These are phyloP conservation scores for Bremia lactucae DNA, from an alignment of 352 stramenopile species.

Conservation along the genomic window DNA sequence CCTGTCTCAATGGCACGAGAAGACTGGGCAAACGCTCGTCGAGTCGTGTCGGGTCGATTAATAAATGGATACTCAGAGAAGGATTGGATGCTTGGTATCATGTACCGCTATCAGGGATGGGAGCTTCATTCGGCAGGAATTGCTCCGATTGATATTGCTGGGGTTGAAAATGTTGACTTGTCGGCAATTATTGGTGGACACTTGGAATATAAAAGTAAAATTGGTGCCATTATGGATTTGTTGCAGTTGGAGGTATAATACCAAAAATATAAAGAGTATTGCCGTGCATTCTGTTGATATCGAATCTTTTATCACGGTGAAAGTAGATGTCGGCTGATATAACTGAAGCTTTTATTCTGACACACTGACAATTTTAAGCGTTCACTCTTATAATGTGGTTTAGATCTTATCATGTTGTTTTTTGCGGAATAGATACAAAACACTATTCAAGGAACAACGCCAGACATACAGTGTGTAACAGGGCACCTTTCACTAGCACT, in stretches of 20 bases:
- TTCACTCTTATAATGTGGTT: too few species aligned
- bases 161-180: slow-evolving; percentile 80
- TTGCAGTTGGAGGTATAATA: slow-evolving; percentile 53
- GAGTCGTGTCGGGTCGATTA: slow-evolving; percentile 72
- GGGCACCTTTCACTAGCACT: too few species aligned
- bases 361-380: too few species aligned
- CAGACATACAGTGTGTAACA: too few species aligned
- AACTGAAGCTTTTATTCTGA: too few species aligned
- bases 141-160: slow-evolving; percentile 40
- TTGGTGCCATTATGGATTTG: slow-evolving; percentile 69
- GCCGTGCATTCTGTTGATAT: slow-evolving; percentile 17
- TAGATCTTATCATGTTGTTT: too few species aligned
- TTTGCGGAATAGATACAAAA: too few species aligned
- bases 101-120: slow-evolving; percentile 86
- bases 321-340: too few species aligned
- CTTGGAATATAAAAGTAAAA: slow-evolving; percentile 85
- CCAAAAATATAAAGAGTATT: too few species aligned
- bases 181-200: slow-evolving; percentile 71
- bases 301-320: too few species aligned
- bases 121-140: slow-evolving; percentile 71
- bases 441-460: too few species aligned
- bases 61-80: slow-evolving; percentile 88
- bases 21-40: slow-evolving; percentile 60
- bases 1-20: slow-evolving; percentile 42
- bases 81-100: slow-evolving; percentile 86